Evolutionary conservation across 129 eudicot genomes (phyloP), one percentile per base, ranked within the genome.

Genomic region (Chrysanthemum seticuspe): DNA sequence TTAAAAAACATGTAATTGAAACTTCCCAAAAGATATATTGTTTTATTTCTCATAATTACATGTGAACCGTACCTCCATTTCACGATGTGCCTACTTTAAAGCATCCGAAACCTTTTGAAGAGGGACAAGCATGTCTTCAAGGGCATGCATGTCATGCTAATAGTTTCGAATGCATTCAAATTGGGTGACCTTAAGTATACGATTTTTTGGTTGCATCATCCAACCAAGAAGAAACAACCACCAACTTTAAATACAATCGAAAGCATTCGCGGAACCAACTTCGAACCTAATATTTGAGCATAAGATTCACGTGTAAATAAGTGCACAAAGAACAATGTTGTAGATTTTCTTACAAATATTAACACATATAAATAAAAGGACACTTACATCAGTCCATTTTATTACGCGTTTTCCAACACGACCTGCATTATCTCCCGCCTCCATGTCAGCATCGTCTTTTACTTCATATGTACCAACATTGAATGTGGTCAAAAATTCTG

Each of bases 211-310:
- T 21, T 73, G 82, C 82, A 78, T 72, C 68, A 49, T 53, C 82
- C 78, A 78, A 54, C 82, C 82, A 27, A 78, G 78, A 19, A 72
- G 34, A 14, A 71, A 3, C 49, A 78, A 78, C 82, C 77, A 72
- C 67, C 53, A 78, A 23, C 25, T 23, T 23, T 23, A 23, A 23
- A 23, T 23, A 23, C 25, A 23, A 23, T 23, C 25, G 25, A 23
- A 23, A 23, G 31, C 31, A 29, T 29, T 29, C 31, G 3, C 31
- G 4, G 31, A 29, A 29, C 31, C 31, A 29, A 29, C 31, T 29
- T 29, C 3, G 31, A 29, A 29, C 31, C 31, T 29, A 29, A 29
- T 29, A 29, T 29, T 29, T 29, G 31, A 29, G 31, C 31, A 29
- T 29, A 29, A 29, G 31, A 29, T 29, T 29, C 31, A 29, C 31